A percentile compares a stretch with the other conserved stretches of the same genome.
Conservation (phyloP, 495 filamentous ascomycete species). For the Tetracladium setigerum region DNA sequence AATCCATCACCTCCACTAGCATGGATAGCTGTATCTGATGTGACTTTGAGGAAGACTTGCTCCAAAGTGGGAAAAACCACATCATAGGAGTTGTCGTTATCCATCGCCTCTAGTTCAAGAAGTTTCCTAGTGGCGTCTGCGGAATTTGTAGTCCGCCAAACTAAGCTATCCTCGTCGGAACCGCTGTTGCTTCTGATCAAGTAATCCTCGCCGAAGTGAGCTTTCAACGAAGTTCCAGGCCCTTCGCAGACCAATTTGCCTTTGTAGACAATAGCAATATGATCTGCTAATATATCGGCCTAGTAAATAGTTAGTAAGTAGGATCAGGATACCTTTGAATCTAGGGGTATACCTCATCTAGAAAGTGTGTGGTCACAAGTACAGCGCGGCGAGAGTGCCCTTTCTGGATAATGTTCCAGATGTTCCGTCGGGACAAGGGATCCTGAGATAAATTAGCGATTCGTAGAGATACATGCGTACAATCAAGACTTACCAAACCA, state of each 20-base stretch:
- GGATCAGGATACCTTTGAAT: too few species aligned
- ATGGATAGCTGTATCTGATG: constrained; percentile 12
- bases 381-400: constrained; percentile 24
- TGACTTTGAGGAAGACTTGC: constrained; percentile 19
- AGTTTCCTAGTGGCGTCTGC: constrained; percentile 17
- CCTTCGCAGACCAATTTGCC: constrained; percentile 26
- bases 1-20: constrained; percentile 16
- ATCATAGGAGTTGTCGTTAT: constrained; percentile 10
- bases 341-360: constrained; percentile 28
- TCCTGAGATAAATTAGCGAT: constrained; percentile 19
- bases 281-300: constrained; percentile 28
- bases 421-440: constrained; percentile 36
- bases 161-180: constrained; percentile 2
- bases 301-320: too few species aligned
- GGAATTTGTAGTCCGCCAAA: constrained; percentile 15
- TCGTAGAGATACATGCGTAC: too few species aligned
- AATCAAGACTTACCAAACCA: constrained; percentile 18
- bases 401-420: constrained; percentile 42
- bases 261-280: constrained; percentile 30
- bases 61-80: constrained; percentile 17
- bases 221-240: constrained; percentile 23
- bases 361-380: constrained; percentile 33
- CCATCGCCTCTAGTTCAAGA: constrained; percentile 15
- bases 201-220: constrained; percentile 14
- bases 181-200: constrained; percentile 13